These are phyloP conservation scores for Jacaranda copaia DNA, from an alignment of 257 asterid genomes.

Conservation along the genomic window DNA sequence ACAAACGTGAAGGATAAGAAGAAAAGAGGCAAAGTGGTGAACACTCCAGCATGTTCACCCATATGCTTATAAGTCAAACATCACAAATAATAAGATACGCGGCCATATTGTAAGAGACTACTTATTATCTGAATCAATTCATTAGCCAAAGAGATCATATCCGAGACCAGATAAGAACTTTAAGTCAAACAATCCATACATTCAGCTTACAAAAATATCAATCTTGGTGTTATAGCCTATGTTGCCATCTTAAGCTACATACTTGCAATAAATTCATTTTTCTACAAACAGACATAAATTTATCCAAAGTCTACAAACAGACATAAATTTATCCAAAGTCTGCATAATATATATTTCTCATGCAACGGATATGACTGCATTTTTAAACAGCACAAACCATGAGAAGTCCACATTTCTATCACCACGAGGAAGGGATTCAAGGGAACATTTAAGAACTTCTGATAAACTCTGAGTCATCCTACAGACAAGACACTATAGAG, in stretches of 20 bases:
- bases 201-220: slow-evolving; percentile 19
- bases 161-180: background rate
- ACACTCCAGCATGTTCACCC: background rate
- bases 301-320: background rate
- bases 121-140: background rate
- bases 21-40: background rate
- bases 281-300: background rate
- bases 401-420: slow-evolving; percentile 2
- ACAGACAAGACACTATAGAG: background rate
- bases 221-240: background rate
- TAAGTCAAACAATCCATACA: slow-evolving; percentile 2
- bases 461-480: background rate
- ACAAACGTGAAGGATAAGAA: background rate
- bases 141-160: background rate
- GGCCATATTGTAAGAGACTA: background rate
- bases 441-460: slow-evolving; percentile 6
- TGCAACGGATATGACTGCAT: background rate
- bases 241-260: slow-evolving; percentile 2
- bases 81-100: background rate
- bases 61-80: background rate
- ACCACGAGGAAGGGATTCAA: slow-evolving; percentile 3
- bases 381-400: slow-evolving; percentile 8
- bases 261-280: background rate
- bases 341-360: background rate
- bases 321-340: background rate